These are phyloP conservation scores for Camellia sinensis DNA, from an alignment of 148 eudicot genomes.

Conservation along the genomic window DNA sequence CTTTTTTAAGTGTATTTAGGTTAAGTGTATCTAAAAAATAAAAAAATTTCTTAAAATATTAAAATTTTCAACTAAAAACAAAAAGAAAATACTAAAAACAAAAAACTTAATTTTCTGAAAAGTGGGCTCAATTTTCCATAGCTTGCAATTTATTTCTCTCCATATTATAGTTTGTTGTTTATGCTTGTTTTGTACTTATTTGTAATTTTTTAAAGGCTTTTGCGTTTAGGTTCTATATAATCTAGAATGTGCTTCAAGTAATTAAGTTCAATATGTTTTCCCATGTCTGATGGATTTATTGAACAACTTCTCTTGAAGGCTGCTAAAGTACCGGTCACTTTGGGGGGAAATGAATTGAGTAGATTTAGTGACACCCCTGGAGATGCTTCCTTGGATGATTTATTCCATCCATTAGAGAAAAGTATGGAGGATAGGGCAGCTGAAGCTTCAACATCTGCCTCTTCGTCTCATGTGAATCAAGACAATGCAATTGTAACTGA, in stretches of 20 bases:
- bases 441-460: slow-evolving; percentile 73
- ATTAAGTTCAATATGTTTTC: not conserved
- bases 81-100: too few relatives aligned
- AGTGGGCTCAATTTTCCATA: too few relatives aligned
- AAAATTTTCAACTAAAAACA: too few relatives aligned
- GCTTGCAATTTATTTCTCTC: not conserved
- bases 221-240: not conserved
- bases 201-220: too few relatives aligned
- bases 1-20: too few relatives aligned
- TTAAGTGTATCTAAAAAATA: too few relatives aligned
- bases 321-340: slow-evolving; percentile 41
- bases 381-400: slow-evolving; percentile 93
- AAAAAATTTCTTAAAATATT: too few relatives aligned
- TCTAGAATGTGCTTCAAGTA: not conserved
- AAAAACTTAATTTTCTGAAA: too few relatives aligned
- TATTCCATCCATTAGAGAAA: slow-evolving; percentile 75
- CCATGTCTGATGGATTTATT: slow-evolving; percentile 3
- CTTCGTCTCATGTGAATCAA: slow-evolving; percentile 50
- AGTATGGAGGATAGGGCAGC: slow-evolving; percentile 38
- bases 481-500: slow-evolving; percentile 37
- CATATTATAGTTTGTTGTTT: not conserved
- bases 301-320: slow-evolving; percentile 34
- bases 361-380: slow-evolving; percentile 92
- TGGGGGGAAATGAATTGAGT: slow-evolving; percentile 64
- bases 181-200: too few relatives aligned